Evolutionary conservation across 2,329 filamentous ascomycete species (phyloP).

Genomic region (Ceratocystis destructans): DNA sequence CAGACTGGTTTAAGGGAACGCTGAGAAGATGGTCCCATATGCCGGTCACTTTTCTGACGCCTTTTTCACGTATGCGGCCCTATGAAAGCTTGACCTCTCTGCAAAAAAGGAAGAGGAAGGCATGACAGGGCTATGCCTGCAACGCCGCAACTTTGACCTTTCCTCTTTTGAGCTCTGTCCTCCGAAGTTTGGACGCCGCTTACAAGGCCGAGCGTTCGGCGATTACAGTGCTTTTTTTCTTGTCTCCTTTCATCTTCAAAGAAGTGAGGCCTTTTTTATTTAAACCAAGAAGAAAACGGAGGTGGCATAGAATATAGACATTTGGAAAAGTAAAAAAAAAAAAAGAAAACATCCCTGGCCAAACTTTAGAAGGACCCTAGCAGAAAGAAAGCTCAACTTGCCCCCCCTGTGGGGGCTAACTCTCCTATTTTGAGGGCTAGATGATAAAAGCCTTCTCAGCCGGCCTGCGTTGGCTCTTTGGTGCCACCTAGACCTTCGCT

Average conservation of each 20-base stretch:
- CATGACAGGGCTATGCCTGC: slow-evolving; percentile 1
- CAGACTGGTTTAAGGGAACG: slow-evolving; percentile 3
- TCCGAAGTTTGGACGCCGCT: slow-evolving; percentile 1
- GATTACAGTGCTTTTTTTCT: background rate
- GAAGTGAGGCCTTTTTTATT: background rate
- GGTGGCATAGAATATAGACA: background rate
- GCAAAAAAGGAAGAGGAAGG: background rate
- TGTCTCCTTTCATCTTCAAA: background rate
- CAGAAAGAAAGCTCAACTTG: background rate
- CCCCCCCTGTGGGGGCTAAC: background rate
- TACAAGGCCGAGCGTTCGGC: slow-evolving; percentile 5
- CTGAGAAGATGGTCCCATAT: background rate
- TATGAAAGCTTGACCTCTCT: too few relatives aligned
- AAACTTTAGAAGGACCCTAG: background rate
- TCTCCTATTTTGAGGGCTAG: background rate
- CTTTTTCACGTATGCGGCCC: background rate
- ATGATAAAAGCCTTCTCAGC: background rate
- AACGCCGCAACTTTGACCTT: background rate
- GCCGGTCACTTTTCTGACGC: background rate
- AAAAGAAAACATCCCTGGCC: background rate
- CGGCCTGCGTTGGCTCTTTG: background rate
- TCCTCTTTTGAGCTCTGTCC: background rate
- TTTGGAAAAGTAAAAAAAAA: background rate
- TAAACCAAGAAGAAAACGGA: background rate
- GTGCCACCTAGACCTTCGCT: background rate